Percentiles rank a stretch among this genome's conserved stretches.
Evolutionary conservation across 805 yeast genomes (phyloP).

Genomic region (Sugiyamaella chiloensis): DNA sequence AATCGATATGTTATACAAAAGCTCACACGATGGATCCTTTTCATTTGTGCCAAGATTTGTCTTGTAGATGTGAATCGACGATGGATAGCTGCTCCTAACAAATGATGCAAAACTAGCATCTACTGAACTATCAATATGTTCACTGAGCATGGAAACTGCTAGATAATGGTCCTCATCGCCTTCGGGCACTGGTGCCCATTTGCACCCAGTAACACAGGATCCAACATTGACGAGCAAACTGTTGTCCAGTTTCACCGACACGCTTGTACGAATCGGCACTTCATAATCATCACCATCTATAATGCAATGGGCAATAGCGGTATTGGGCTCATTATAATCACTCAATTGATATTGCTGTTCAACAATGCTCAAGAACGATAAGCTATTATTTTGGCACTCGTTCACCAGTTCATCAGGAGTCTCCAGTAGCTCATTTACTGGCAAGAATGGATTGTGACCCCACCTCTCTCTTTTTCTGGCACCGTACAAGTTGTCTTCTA

Average conservation of each 20-base stretch:
- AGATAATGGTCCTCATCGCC: conserved; percentile 38
- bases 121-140: conserved; percentile 32
- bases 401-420: not conserved
- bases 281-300: not conserved
- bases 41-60: not conserved
- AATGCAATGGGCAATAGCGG: not conserved
- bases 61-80: conserved; percentile 21
- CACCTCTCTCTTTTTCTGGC: conserved; percentile 48
- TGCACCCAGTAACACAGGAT: conserved; percentile 48
- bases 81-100: conserved; percentile 8
- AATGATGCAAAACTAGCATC: conserved; percentile 11
- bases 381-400: not conserved
- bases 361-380: not conserved
- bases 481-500: conserved; percentile 40
- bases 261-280: not conserved
- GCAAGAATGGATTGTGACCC: conserved; percentile 47
- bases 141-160: conserved; percentile 49
- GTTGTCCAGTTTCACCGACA: conserved; percentile 22
- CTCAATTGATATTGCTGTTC: not conserved
- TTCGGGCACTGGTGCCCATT: conserved; percentile 43
- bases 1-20: conserved; percentile 30
- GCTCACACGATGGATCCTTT: conserved; percentile 9
- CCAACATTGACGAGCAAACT: conserved; percentile 50
- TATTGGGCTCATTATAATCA: not conserved
- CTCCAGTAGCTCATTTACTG: conserved; percentile 32